Evolutionary conservation across 1,284 basidiomycete species (phyloP), one percentile per base, ranked within the genome.

Genomic region (Cerioporus squamosus): DNA sequence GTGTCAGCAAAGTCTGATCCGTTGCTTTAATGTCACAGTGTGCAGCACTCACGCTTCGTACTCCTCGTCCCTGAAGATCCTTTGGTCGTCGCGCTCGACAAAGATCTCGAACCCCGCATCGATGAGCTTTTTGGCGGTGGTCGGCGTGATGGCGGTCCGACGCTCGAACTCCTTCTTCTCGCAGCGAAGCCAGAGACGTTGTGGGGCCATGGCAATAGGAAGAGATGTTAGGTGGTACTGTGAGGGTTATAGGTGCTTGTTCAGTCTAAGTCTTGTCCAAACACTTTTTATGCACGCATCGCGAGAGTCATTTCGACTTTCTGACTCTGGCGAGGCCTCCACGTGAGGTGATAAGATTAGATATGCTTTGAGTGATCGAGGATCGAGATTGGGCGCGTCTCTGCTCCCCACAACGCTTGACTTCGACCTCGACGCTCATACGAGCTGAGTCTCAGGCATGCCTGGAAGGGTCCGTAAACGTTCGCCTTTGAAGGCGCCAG

Each of bases 161-260:
- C 90, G 89, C 77, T 99, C 97, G 67, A 95, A 95, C 65, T 88
- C 85, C 77, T 97, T 98, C 74, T 90, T 97, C 81, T 98, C 95
- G 78, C 94, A 96, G 67, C 95, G 90, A 44, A 98, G 84, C 94
- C 94, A 97, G 68, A 97, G 80, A 15, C 77, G 59, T 74, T 81
- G 71, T 20, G 62, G 51, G 42, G 72, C 63, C 75, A 76, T 78
- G 24, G 33, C 33, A 3, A 12, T 18, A 23, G 18, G 22, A 18
- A 18, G 44, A 45, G 26, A 29, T 29, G 26, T 29, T 6, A 29
- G 1, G 26, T 29, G 9, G 26, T 36, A 15, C 33, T 6, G 14
- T 36, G 33, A 36, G 33, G 9, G 33, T 2, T 33, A 9, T 33
- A 33, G 26, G 26, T 26, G 26, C 8, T 26, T 3, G 26, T 26